Conservation (phyloP, 2,329 filamentous ascomycete genomes). For the Botrytis hyacinthi region DNA sequence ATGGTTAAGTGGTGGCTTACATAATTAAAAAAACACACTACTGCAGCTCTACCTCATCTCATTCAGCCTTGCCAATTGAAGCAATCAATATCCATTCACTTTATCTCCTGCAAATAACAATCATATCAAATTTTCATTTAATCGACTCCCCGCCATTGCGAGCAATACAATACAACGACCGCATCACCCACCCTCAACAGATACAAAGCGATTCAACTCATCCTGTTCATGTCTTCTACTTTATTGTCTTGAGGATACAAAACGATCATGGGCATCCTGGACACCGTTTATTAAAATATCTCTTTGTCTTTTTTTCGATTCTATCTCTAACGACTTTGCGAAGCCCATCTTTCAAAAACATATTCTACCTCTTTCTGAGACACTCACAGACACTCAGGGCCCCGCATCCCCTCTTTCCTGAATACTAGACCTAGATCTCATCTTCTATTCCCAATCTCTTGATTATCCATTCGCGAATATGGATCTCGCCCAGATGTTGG, state of each 20-base stretch:
- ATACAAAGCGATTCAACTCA: background rate
- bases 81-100: background rate
- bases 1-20: background rate
- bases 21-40: background rate
- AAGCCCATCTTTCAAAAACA: background rate
- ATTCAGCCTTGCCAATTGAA: constrained; percentile 7
- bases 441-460: background rate
- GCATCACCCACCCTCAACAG: background rate
- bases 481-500: constrained; percentile 71
- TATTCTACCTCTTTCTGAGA: background rate
- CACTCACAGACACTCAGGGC: background rate
- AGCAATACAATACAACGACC: background rate
- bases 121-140: background rate
- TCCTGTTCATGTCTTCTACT: constrained; percentile 5
- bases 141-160: background rate
- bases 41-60: background rate
- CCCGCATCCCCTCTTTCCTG: background rate
- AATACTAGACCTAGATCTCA: background rate
- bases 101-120: background rate
- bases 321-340: background rate
- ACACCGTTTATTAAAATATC: constrained; percentile 18
- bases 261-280: constrained; percentile 19
- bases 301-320: constrained; percentile 17
- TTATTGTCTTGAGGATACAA: constrained; percentile 4
- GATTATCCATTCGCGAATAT: constrained; percentile 42